Evolutionary conservation across 2,329 filamentous ascomycete genomes (phyloP), one percentile per base, ranked within the genome.

Genomic region (Colletotrichum godetiae): DNA sequence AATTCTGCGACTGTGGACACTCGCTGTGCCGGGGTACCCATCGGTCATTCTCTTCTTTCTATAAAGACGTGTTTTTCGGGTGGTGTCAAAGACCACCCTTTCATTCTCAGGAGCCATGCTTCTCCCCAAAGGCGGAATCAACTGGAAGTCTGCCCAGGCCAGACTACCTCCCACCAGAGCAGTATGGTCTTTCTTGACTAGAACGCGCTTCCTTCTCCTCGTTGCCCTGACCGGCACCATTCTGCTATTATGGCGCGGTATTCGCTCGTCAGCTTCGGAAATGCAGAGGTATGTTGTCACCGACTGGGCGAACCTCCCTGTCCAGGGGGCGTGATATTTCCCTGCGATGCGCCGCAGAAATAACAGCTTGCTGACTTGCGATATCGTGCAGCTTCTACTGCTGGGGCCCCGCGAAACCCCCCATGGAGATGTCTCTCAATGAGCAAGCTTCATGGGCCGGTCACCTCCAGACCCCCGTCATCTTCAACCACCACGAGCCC

Each of bases 401-500:
- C 87, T 98, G 95, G 90, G 97, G 97, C 13, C 96, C 97, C 15
- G 91, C 93, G 29, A 98, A 97, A 86, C 91, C 97, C n/a, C 97
- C 97, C 66, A 97, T 97, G 92, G 92, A 97, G 76, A 98, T 99
- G 95, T 91, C 93, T 55, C 86, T 93, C 68, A 98, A 98, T 81
- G 97, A 99, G 81, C 93, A 96, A 82, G 92, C 92, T 75, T 90
- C 94, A 76, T 99, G 97, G 97, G 93, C 94, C 77, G 92, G 91
- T 71, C 95, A 98, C 81, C 87, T 97, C 75, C 92, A 95, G 78
- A 98, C 97, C 4, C 97, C 97, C 62, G 95, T 99, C 78, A 90
- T 98, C 76, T 98, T 97, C 88, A 99, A 99, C 86, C 94, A 96
- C 84, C 97, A 98, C 84, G 92, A 93, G 75, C 93, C 97, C 46